Evolutionary conservation across 306 rosid species (phyloP).

Genomic region (Vicia villosa): DNA sequence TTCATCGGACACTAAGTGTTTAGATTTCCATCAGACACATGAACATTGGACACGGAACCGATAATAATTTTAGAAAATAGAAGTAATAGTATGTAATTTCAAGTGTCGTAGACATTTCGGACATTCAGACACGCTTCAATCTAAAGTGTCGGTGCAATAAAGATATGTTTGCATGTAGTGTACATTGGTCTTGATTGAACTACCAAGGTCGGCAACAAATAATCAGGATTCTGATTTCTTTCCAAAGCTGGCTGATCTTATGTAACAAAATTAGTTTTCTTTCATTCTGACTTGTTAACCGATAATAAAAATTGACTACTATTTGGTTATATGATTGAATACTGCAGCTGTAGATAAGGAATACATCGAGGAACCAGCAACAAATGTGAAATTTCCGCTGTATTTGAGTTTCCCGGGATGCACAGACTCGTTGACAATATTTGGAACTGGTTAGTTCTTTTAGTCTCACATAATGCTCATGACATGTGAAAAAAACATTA

Average conservation of each 20-base stretch:
- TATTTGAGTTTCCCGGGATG: slow-evolving; percentile 63
- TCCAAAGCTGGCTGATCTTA: not conserved
- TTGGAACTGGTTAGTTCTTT: slow-evolving; percentile 75
- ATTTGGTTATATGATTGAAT: slow-evolving; percentile 29
- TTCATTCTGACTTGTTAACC: not conserved
- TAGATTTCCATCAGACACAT: no score
- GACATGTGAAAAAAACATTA: slow-evolving; percentile 7
- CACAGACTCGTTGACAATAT: slow-evolving; percentile 61
- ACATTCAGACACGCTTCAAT: no score
- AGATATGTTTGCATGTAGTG: no score
- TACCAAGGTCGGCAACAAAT: no score
- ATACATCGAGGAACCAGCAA: slow-evolving; percentile 68
- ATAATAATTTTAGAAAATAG: no score
- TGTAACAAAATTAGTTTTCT: slow-evolving; percentile 17
- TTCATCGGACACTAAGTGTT: no score
- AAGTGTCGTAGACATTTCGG: no score
- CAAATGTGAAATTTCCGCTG: slow-evolving; percentile 68
- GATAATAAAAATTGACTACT: slow-evolving; percentile 15
- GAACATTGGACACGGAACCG: no score
- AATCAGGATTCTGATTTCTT: not conserved
- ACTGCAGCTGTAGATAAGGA: slow-evolving; percentile 65
- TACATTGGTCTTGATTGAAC: no score
- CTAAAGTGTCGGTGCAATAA: no score
- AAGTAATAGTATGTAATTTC: no score
- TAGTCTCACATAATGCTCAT: slow-evolving; percentile 11